Evolutionary conservation across 2,329 filamentous ascomycete species (phyloP).

Genomic region (Fusarium sp.): DNA sequence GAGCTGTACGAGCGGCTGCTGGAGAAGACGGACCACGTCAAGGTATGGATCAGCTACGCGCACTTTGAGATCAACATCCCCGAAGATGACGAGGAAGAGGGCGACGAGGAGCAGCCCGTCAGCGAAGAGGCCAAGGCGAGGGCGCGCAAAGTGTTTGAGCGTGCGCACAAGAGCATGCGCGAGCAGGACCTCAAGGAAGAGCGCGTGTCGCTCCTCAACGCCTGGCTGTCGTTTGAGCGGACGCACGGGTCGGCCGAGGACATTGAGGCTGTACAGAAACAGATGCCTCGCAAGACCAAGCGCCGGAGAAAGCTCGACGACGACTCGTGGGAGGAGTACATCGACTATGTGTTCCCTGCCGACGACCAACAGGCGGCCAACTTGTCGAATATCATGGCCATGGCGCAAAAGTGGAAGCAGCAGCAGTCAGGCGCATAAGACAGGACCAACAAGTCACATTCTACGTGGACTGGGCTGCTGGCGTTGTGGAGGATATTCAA

Average conservation of each 20-base stretch:
- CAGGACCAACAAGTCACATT: neutral
- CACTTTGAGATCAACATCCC: slow-evolving; percentile 96
- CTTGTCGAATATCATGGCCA: slow-evolving; percentile 81
- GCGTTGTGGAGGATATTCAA: neutral
- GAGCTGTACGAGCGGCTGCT: slow-evolving; percentile 88
- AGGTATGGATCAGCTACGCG: slow-evolving; percentile 99
- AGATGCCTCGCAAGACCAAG: slow-evolving; percentile 94
- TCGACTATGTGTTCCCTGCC: slow-evolving; percentile 96
- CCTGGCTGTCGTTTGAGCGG: slow-evolving; percentile 91
- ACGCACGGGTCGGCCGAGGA: slow-evolving; percentile 80
- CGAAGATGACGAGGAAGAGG: slow-evolving; percentile 68
- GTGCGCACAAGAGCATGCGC: slow-evolving; percentile 86
- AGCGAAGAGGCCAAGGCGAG: slow-evolving; percentile 84
- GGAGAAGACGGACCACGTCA: slow-evolving; percentile 96
- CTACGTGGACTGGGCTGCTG: neutral
- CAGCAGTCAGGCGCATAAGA: slow-evolving; percentile 52
- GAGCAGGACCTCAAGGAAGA: slow-evolving; percentile 92
- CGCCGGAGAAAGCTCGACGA: slow-evolving; percentile 91
- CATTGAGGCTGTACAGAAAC: slow-evolving; percentile 81
- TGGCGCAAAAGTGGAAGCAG: slow-evolving; percentile 91
- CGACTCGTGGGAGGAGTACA: slow-evolving; percentile 91
- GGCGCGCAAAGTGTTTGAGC: slow-evolving; percentile 82
- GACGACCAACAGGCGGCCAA: slow-evolving; percentile 88
- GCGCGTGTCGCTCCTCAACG: slow-evolving; percentile 87
- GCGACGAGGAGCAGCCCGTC: slow-evolving; percentile 71